Percentiles rank a stretch among this genome's conserved stretches.
These are phyloP conservation scores for Dimocarpus longan DNA, from an alignment of 345 rosid genomes.

Conservation along the genomic window DNA sequence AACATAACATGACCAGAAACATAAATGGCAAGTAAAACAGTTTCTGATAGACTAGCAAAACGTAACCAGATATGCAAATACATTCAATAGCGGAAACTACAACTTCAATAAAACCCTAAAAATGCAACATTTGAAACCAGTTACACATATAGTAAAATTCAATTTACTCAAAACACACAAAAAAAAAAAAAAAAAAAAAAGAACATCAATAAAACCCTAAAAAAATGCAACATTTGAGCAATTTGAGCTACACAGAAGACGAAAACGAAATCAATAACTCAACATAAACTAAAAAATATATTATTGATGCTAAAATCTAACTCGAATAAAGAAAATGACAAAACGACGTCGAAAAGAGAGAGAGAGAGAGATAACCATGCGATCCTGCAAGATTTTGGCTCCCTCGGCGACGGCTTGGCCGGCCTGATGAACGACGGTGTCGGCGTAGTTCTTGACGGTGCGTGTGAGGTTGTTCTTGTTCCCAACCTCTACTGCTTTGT, in stretches of 20 bases:
- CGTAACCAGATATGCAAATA: background rate
- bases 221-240: background rate
- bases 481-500: conserved; percentile 94
- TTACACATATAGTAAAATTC: background rate
- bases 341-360: background rate
- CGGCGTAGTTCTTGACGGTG: conserved; percentile 85
- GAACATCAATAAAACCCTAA: background rate
- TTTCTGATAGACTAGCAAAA: background rate
- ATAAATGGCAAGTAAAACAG: background rate
- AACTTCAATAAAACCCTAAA: background rate
- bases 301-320: background rate
- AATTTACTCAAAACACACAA: background rate
- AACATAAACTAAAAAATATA: background rate
- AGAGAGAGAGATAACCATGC: conserved; percentile 57
- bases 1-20: background rate
- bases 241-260: background rate
- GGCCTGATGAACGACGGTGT: conserved; percentile 94
- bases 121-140: background rate
- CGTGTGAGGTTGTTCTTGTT: conserved; percentile 91
- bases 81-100: background rate
- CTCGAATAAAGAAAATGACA: background rate
- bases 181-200: background rate
- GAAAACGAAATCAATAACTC: background rate
- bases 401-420: conserved; percentile 98
- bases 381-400: conserved; percentile 94